Evolutionary conservation across 2,329 filamentous ascomycete genomes (phyloP), one percentile per base, ranked within the genome.

Genomic region (Penicillium sp.): DNA sequence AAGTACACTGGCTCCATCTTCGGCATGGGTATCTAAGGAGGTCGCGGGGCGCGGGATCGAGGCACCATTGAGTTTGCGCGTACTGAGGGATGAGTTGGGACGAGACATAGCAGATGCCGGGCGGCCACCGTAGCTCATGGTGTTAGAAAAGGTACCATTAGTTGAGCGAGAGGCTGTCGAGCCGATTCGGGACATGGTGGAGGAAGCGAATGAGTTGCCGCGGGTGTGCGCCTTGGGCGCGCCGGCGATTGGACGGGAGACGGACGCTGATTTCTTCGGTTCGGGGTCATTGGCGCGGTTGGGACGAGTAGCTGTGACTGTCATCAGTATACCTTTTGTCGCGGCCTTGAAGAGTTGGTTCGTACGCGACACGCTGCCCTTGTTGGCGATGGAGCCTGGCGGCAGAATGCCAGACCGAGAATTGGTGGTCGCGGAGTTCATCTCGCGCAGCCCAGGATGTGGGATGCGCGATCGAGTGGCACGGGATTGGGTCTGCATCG

Each of bases 121-220:
- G 53, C 80, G 76, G 14, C 65, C 56, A n/a, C 65, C 56, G 10
- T 76, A 73, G 1, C 82, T 80, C 23, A 81, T 65, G 57, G 79
- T 84, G 50, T 74, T 78, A 11, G 78, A 74, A 52, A 82, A 81
- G 50, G 71, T 74, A 52, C 69, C 74, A 43, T 71, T 69, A 40
- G 71, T 66, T 46, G 70, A 65, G 54, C 74, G 73, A 27, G 69
- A 69, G 14, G 70, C 66, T 23, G 74, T 71, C 6, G 73, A 68
- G 5, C 70, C 62, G 8, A 62, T 62, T 43, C 69, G 62, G 9
- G 68, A 67, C 28, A 65, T 63, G 0, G 68, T 63, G 0, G 68
- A 70, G 3, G 69, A 68, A 9, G 67, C 58, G 39, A 60, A 60
- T 3, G 65, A 62, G 50, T 64, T 68, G 11, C 60, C 57, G 5